Evolutionary conservation across 2,329 filamentous ascomycete species (phyloP).

Genomic region (Colletotrichum tamarilloi): DNA sequence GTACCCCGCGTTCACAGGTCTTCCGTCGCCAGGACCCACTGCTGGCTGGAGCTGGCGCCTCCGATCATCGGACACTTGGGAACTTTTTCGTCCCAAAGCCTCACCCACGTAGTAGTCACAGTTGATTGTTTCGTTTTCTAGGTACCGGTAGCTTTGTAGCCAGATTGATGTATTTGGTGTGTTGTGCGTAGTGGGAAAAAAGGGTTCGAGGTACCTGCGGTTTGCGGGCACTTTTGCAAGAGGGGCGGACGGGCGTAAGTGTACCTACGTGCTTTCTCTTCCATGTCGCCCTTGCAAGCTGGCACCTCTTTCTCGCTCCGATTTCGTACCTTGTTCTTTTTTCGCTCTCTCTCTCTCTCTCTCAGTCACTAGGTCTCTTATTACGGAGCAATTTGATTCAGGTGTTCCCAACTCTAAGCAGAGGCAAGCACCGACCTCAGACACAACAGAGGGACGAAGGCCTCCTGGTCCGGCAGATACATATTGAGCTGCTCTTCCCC

Average conservation of each 20-base stretch:
- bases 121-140: background rate
- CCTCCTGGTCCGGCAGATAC: constrained; percentile 36
- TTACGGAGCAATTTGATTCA: constrained; percentile 10
- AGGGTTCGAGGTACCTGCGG: constrained; percentile 1
- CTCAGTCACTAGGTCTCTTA: background rate
- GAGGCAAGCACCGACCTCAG: background rate
- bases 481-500: constrained; percentile 35
- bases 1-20: constrained; percentile 47
- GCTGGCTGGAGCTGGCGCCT: constrained; percentile 35
- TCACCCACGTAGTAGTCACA: background rate
- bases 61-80: constrained; percentile 46
- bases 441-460: constrained; percentile 23
- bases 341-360: background rate
- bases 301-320: background rate
- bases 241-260: constrained; percentile 7
- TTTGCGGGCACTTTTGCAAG: constrained; percentile 28
- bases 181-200: background rate
- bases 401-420: constrained; percentile 9
- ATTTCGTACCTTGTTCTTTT: background rate
- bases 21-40: constrained; percentile 45
- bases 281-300: background rate
- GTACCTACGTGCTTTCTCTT: background rate
- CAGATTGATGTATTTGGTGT: background rate
- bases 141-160: background rate
- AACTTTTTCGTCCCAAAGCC: constrained; percentile 17